Base-by-base conservation (phyloP, 441 rosid species). In the Iberis amara region DNA sequence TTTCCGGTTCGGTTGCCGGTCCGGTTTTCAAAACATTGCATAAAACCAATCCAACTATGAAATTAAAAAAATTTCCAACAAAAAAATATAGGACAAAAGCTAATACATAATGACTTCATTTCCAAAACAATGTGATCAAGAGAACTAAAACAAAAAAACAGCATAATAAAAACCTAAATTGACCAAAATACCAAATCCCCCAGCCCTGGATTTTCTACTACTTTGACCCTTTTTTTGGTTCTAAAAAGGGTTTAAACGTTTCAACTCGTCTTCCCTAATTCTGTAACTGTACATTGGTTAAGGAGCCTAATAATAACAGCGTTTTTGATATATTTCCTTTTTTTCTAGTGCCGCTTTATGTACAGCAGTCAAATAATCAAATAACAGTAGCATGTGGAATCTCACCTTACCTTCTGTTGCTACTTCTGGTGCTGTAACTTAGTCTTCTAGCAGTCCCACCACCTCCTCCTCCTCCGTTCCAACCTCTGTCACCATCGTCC, bases 381-480 rank as follows among this genome's bases (percentile, higher is more conserved):
- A 45, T 27, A 44, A 5, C n/a, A 47, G 26, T 8, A 27, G 38
- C 7, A 23, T 3, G 32, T 14, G 32, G 1, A 14, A 43, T 65
- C 59, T 52, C 27, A 53, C 8, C 46, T 40, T 59, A 59, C 46
- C 67, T 49, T 55, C 73, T 69, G 65, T 73, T 79, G 76, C 82
- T 76, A 66, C 76, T 58, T 67, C 86, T 80, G 26, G 44, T 50
- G 65, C 64, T 68, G 79, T 65, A 71, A 61, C 11, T 67, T 5
- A 39, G 55, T 56, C 68, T 68, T n/a, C 72, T 55, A 55, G 68
- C 50, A 35, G 66, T 21, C 35, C 31, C 37, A 8, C 72, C 71
- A 55, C 76, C 83, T 37, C 30, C 56, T 57, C 52, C 73, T 12
- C 86, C 72, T 23, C 81, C 89, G 4, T 45, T 70, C 79, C 79